These are phyloP conservation scores for Entelexis paramagnoliae DNA, from an alignment of 1,139 yeast genomes.

Conservation along the genomic window DNA sequence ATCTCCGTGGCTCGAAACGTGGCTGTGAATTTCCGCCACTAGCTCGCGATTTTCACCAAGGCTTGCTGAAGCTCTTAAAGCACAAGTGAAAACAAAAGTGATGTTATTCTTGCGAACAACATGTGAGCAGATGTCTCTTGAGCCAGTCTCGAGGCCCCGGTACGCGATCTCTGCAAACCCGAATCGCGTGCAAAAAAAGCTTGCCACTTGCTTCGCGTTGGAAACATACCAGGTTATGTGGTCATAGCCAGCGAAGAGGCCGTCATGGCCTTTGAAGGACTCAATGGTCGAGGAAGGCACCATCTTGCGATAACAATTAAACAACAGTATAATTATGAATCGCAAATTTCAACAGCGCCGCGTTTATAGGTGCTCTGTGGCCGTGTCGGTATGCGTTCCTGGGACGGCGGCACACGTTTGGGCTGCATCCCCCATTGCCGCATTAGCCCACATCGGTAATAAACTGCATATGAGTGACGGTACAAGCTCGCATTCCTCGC, in stretches of 20 bases:
- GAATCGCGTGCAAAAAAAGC: conserved; percentile 43
- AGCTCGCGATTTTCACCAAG: conserved; percentile 26
- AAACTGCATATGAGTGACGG: background rate
- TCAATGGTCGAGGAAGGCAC: background rate
- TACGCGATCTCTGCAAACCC: conserved; percentile 59
- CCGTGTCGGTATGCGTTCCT: background rate
- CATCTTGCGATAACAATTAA: background rate
- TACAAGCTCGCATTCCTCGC: background rate
- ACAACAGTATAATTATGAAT: background rate
- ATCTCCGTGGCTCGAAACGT: conserved; percentile 56
- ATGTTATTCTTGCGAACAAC: conserved; percentile 53
- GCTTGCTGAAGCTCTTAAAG: conserved; percentile 30
- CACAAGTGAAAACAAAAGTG: conserved; percentile 42
- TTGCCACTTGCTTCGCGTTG: conserved; percentile 57
- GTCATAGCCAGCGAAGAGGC: conserved; percentile 31
- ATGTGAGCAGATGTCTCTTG: conserved; percentile 46
- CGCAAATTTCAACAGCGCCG: background rate
- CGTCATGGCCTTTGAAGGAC: background rate
- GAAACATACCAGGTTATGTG: conserved; percentile 53
- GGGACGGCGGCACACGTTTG: background rate
- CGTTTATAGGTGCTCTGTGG: background rate
- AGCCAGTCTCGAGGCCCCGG: conserved; percentile 58
- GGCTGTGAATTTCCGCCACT: conserved; percentile 38
- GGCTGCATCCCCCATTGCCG: background rate
- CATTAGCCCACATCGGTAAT: background rate